Conservation (phyloP, 345 rosid species). For the Eucalyptus decipiens region DNA sequence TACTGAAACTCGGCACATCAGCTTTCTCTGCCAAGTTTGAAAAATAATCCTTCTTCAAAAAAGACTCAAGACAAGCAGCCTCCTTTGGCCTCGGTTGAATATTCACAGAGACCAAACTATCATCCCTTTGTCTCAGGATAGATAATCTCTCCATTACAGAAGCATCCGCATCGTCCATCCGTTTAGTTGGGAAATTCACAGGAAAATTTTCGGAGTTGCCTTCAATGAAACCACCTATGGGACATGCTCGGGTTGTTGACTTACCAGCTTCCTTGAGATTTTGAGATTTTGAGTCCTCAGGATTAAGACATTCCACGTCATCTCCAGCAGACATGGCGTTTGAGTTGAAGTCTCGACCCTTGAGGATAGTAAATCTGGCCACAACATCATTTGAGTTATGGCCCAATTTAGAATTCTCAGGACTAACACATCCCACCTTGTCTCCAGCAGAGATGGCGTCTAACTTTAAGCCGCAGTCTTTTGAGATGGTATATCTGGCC, state of each 20-base stretch:
- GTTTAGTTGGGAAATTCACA: background rate
- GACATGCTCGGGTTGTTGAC: background rate
- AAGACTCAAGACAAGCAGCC: background rate
- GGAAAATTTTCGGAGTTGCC: background rate
- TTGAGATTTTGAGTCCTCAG: background rate
- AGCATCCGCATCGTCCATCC: slow-evolving; percentile 12
- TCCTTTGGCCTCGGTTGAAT: slow-evolving; percentile 1
- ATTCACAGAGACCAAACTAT: background rate
- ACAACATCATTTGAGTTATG: slow-evolving; percentile 32
- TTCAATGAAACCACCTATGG: background rate
- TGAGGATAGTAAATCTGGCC: slow-evolving; percentile 40
- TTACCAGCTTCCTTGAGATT: background rate
- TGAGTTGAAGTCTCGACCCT: slow-evolving; percentile 2
- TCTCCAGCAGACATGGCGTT: background rate
- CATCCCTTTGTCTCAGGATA: slow-evolving; percentile 22
- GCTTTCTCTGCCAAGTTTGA: background rate
- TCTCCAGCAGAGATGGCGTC: background rate
- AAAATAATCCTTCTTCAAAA: background rate
- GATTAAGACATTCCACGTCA: background rate
- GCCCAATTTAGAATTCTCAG: background rate
- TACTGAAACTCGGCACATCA: background rate
- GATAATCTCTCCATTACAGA: slow-evolving; percentile 28
- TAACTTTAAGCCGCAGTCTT: background rate
- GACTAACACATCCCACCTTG: background rate
- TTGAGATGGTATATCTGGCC: background rate